phyloP scores from a whole-genome alignment of 306 rosid genomes.

The Prunus fruticosa region DNA sequence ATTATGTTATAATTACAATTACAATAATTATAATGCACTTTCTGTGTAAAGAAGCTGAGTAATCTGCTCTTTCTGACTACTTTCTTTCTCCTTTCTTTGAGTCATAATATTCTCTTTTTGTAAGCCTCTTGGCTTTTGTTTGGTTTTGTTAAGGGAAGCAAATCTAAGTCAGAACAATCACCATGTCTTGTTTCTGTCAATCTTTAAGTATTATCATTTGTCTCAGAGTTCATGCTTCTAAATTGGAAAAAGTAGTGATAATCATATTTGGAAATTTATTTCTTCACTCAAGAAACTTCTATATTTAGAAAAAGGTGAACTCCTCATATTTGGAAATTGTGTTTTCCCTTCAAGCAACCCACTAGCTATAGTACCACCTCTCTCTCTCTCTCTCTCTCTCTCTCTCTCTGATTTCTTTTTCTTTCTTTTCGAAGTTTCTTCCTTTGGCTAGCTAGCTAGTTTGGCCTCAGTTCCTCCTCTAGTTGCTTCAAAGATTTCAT shows the following conservation, averaged over 20 bases:
- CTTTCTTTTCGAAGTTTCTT: neutral
- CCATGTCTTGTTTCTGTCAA: constrained; percentile 81
- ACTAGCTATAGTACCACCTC: neutral
- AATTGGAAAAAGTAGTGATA: constrained; percentile 36
- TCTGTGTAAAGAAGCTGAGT: neutral
- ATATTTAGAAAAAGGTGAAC: constrained; percentile 42
- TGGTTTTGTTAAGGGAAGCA: constrained; percentile 60
- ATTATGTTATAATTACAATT: neutral
- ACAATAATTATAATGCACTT: neutral
- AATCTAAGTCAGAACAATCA: constrained; percentile 64
- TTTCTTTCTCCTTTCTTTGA: constrained; percentile 35
- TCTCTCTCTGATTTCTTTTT: neutral
- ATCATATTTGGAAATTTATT: constrained; percentile 48
- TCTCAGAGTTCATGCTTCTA: constrained; percentile 36
- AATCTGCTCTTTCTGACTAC: neutral
- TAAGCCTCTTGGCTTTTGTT: constrained; percentile 38
- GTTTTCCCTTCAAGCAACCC: constrained; percentile 67
- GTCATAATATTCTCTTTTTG: constrained; percentile 51
- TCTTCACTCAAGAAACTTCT: constrained; percentile 67
- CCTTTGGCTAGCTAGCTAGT: neutral
- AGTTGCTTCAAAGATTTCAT: constrained; percentile 7
- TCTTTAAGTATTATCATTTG: constrained; percentile 29
- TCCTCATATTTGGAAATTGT: constrained; percentile 44
- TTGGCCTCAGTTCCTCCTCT: neutral
- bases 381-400: neutral